These are phyloP conservation scores for Plasmodium berghei DNA, from an alignment of 169 alveolate genomes.

Conservation along the genomic window DNA sequence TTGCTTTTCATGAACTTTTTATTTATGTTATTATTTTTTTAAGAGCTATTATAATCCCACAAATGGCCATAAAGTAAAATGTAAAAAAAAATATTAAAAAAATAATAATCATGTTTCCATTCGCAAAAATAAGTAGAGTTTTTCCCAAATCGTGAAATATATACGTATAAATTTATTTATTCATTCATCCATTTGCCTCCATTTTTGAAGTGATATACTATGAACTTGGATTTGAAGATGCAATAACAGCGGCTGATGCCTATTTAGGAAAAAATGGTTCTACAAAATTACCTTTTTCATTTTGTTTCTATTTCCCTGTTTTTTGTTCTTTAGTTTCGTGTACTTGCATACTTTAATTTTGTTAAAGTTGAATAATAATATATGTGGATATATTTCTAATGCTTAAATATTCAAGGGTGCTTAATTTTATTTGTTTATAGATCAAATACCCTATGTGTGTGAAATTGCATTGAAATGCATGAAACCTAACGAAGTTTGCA, in stretches of 20 bases:
- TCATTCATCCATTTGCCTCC: neutral
- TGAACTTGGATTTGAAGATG: constrained; percentile 59
- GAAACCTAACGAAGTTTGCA: constrained; percentile 61
- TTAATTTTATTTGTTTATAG: constrained; percentile 12
- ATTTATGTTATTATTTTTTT: constrained; percentile 9
- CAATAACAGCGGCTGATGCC: constrained; percentile 14
- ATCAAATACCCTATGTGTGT: constrained; percentile 61
- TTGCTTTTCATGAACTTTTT: constrained; percentile 13
- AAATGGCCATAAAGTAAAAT: constrained; percentile 75
- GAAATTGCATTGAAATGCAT: constrained; percentile 69
- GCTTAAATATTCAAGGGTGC: neutral
- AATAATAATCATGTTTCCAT: neutral
- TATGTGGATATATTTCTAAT: neutral
- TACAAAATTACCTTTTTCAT: neutral
- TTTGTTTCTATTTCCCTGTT: neutral
- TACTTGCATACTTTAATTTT: neutral
- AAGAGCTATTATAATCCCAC: constrained; percentile 73
- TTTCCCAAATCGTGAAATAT: neutral
- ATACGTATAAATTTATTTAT: neutral
- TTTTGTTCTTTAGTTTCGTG: neutral
- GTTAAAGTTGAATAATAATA: neutral
- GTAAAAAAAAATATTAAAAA: constrained; percentile 26
- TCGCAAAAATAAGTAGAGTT: neutral
- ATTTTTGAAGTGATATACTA: constrained; percentile 55
- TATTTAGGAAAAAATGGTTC: constrained; percentile 76